Evolutionary conservation across 2,329 filamentous ascomycete species (phyloP).

Genomic region (Ceratocystis smalleyi): DNA sequence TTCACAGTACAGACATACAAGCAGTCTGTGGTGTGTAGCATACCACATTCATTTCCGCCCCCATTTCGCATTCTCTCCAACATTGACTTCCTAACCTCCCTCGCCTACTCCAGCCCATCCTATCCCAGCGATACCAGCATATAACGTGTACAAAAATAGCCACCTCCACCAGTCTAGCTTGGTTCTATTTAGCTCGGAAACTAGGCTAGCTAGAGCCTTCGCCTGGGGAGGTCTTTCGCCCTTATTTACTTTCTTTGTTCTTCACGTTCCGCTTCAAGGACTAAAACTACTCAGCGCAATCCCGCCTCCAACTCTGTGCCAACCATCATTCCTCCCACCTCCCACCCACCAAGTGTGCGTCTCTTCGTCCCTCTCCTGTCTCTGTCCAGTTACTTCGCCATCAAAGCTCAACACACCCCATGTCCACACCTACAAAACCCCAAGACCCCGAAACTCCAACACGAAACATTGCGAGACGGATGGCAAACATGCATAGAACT

Average conservation of each 20-base stretch:
- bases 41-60: not conserved
- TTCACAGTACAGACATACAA: not conserved
- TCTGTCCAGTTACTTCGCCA: not conserved
- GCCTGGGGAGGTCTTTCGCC: too few relatives aligned
- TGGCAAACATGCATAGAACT: not conserved
- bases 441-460: not conserved
- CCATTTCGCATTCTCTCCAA: not conserved
- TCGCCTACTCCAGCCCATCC: not conserved
- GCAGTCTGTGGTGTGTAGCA: not conserved
- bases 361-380: not conserved
- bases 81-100: not conserved
- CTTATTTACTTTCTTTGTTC: not conserved
- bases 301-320: not conserved
- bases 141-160: not conserved
- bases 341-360: not conserved
- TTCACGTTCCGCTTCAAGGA: not conserved
- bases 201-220: too few relatives aligned
- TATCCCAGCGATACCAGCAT: not conserved
- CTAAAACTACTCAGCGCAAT: not conserved
- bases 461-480: not conserved
- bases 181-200: not conserved
- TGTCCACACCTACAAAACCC: not conserved
- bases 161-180: not conserved
- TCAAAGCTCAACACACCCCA: not conserved
- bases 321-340: not conserved